These are phyloP conservation scores for Cucumis melo DNA, from an alignment of 306 rosid genomes.

Conservation along the genomic window DNA sequence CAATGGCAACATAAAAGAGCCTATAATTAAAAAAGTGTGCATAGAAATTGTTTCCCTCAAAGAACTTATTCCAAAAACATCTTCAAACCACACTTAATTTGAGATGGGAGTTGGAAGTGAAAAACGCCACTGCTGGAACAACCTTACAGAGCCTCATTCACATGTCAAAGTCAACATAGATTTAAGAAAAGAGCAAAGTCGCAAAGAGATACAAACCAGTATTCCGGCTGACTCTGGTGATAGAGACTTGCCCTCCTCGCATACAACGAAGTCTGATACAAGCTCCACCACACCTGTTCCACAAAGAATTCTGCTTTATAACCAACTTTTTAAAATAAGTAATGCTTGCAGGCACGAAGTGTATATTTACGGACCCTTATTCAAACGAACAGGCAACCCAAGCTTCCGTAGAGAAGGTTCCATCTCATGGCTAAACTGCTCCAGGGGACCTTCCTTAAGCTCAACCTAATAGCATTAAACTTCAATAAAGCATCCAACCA, in stretches of 20 bases:
- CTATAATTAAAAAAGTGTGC: too few relatives aligned
- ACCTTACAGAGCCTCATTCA: neutral
- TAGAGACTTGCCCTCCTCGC: slow-evolving; percentile 84
- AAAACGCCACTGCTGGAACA: neutral
- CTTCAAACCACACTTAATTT: neutral
- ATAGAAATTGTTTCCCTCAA: neutral
- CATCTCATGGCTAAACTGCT: slow-evolving; percentile 90
- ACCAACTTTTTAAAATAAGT: neutral
- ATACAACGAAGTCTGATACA: slow-evolving; percentile 65
- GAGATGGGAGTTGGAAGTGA: neutral
- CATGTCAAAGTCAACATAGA: neutral
- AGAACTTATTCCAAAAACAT: neutral
- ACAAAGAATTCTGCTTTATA: neutral
- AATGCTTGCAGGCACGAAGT: neutral
- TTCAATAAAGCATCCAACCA: neutral
- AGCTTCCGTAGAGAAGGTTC: slow-evolving; percentile 90
- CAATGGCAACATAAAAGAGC: too few relatives aligned
- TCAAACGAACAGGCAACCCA: slow-evolving; percentile 94
- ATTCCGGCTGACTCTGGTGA: slow-evolving; percentile 86
- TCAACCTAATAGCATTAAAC: slow-evolving; percentile 42
- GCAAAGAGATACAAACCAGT: slow-evolving; percentile 32
- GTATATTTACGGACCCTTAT: slow-evolving; percentile 43
- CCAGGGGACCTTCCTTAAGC: slow-evolving; percentile 90
- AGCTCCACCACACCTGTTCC: slow-evolving; percentile 86
- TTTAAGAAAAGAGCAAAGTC: neutral